These are phyloP conservation scores for Sphagnum tenellum DNA, from an alignment of 225 moss, liverwort and hornwort genomes.

Conservation along the genomic window DNA sequence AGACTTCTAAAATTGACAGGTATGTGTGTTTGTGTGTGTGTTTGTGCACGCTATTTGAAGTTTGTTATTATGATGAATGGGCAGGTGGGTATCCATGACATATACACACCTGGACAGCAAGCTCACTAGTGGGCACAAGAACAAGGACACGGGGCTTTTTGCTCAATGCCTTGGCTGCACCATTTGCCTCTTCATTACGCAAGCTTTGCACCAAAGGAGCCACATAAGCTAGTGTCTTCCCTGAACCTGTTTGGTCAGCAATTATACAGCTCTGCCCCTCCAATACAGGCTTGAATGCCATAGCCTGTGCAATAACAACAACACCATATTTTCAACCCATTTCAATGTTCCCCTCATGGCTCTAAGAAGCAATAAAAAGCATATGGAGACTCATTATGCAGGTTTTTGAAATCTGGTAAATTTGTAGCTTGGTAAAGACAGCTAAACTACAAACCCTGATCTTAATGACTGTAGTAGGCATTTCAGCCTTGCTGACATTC, in stretches of 20 bases:
- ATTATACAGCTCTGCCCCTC: conserved; percentile 89
- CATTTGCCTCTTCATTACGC: conserved; percentile 60
- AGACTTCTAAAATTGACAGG: no score
- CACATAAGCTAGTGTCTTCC: conserved; percentile 91
- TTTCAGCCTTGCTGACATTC: no score
- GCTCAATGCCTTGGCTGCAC: conserved; percentile 45
- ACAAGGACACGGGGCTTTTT: conserved; percentile 78
- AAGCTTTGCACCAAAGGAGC: conserved; percentile 75
- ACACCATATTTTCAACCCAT: not conserved
- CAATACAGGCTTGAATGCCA: conserved; percentile 74
- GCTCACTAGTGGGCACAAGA: conserved; percentile 93
- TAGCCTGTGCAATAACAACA: conserved; percentile 44
- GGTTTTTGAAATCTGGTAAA: no score
- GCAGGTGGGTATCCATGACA: not conserved
- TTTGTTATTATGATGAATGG: no score
- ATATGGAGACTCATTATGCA: no score
- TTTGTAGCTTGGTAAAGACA: no score
- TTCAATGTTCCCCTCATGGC: no score
- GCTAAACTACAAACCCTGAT: no score
- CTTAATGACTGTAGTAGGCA: no score
- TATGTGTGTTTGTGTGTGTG: no score
- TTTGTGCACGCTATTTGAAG: no score
- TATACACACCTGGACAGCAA: conserved; percentile 69
- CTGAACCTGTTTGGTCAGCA: conserved; percentile 95
- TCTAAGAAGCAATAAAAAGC: no score